Conservation (phyloP, 2,329 filamentous ascomycete genomes). For the Tolypocladium ovalisporum region DNA sequence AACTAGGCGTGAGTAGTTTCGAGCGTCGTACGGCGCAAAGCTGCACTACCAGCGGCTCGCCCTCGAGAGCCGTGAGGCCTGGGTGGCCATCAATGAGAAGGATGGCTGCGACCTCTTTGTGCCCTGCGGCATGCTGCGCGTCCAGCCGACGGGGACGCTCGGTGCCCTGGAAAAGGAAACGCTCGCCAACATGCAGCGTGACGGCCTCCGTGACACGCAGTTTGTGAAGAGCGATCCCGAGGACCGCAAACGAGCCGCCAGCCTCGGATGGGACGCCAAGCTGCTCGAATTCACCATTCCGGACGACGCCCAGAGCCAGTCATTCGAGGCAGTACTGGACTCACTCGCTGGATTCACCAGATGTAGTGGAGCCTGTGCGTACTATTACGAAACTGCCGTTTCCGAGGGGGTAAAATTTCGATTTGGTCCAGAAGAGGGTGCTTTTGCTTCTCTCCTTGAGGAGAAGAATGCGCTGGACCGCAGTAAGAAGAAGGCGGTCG, state of each 20-base stretch:
- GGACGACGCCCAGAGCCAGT: background rate
- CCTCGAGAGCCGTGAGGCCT: constrained; percentile 11
- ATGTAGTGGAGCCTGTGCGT: constrained; percentile 11
- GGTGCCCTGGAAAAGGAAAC: constrained; percentile 12
- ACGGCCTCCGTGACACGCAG: constrained; percentile 11
- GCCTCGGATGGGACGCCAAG: constrained; percentile 10
- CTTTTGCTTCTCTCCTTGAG: constrained; percentile 9
- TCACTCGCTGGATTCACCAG: constrained; percentile 11
- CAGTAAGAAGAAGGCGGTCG: background rate
- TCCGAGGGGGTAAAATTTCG: constrained; percentile 13
- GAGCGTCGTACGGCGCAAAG: constrained; percentile 12
- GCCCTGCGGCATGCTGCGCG: constrained; percentile 14
- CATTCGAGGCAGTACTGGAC: constrained; percentile 13
- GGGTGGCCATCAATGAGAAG: constrained; percentile 9
- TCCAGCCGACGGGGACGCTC: constrained; percentile 10
- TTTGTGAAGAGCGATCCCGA: constrained; percentile 10
- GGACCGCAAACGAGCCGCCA: constrained; percentile 8
- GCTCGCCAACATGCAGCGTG: constrained; percentile 11
- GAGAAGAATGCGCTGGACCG: background rate
- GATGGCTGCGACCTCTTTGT: constrained; percentile 7
- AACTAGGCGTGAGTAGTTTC: constrained; percentile 6
- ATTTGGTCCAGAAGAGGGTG: constrained; percentile 13
- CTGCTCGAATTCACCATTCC: constrained; percentile 13
- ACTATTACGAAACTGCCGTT: constrained; percentile 9
- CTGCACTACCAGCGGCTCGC: constrained; percentile 14